phyloP scores from a whole-genome alignment of 495 filamentous ascomycete genomes.

The Gamarada debralockiae region DNA sequence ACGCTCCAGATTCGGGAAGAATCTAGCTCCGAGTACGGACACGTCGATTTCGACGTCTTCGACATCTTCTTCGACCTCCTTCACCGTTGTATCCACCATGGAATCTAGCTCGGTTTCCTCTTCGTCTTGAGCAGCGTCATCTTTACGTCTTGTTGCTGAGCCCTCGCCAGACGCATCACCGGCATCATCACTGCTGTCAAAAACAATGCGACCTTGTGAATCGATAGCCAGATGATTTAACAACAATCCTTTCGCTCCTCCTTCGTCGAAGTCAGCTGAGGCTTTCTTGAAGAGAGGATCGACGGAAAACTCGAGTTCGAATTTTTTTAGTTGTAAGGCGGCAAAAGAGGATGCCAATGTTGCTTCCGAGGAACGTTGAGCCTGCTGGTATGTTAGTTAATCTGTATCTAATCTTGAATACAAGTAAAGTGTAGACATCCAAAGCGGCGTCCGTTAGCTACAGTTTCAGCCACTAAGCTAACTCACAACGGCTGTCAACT shows the following conservation, averaged over 20 bases:
- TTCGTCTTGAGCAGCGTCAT: constrained; percentile 44
- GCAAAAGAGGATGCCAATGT: constrained; percentile 87
- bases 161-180: constrained; percentile 52
- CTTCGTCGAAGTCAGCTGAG: constrained; percentile 96
- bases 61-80: constrained; percentile 44
- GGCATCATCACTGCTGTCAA: constrained; percentile 94
- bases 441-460: too few species aligned
- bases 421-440: too few species aligned
- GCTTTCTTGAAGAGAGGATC: constrained; percentile 99
- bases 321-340: constrained; percentile 89
- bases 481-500: too few species aligned
- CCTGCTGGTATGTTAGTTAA: constrained; percentile 25
- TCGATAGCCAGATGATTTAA: constrained; percentile 96
- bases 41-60: constrained; percentile 75
- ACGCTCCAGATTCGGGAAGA: constrained; percentile 78
- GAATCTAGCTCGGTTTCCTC: constrained; percentile 38
- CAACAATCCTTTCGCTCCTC: constrained; percentile 91
- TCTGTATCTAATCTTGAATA: not conserved
- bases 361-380: constrained; percentile 82
- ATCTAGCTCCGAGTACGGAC: constrained; percentile 62
- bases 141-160: constrained; percentile 35
- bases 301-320: constrained; percentile 94
- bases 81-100: constrained; percentile 26
- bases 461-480: too few species aligned
- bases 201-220: constrained; percentile 85